Conservation (phyloP, 495 filamentous ascomycete species). For the Sordaria brevicollis region DNA sequence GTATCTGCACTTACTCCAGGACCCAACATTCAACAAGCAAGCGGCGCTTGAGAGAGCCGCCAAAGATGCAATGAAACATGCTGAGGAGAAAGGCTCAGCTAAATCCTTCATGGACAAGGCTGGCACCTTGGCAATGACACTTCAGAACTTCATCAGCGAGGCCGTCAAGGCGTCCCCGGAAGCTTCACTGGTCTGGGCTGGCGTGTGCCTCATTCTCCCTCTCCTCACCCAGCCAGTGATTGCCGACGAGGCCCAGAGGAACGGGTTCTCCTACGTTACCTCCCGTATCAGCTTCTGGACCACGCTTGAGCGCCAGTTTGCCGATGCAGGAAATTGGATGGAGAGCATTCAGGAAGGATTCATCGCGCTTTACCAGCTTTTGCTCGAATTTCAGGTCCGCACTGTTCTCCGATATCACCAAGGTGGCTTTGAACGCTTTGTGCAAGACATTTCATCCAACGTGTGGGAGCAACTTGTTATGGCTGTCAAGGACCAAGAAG, state of each 20-base stretch:
- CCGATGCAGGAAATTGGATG: background rate
- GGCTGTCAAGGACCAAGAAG: background rate
- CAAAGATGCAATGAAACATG: background rate
- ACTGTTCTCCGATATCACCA: background rate
- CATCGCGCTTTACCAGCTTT: background rate
- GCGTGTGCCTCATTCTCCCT: conserved; percentile 15
- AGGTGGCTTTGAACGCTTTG: background rate
- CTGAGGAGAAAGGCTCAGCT: background rate
- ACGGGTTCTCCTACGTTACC: conserved; percentile 17
- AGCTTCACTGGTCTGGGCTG: conserved; percentile 15
- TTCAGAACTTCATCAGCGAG: conserved; percentile 8
- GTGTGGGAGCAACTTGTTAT: background rate
- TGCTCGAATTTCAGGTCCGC: background rate
- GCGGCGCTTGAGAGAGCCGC: background rate
- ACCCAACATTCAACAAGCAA: background rate
- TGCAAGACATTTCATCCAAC: background rate
- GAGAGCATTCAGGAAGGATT: background rate
- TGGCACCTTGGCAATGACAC: background rate
- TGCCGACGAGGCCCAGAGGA: conserved; percentile 9
- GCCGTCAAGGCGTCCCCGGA: conserved; percentile 13
- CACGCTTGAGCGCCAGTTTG: conserved; percentile 3
- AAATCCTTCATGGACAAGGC: conserved; percentile 2
- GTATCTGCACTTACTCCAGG: background rate
- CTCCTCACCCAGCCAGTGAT: conserved; percentile 13
- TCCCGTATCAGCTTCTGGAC: conserved; percentile 14